These are phyloP conservation scores for Cyclotella sp. DNA, from an alignment of 108 stramenopile genomes.

Conservation along the genomic window DNA sequence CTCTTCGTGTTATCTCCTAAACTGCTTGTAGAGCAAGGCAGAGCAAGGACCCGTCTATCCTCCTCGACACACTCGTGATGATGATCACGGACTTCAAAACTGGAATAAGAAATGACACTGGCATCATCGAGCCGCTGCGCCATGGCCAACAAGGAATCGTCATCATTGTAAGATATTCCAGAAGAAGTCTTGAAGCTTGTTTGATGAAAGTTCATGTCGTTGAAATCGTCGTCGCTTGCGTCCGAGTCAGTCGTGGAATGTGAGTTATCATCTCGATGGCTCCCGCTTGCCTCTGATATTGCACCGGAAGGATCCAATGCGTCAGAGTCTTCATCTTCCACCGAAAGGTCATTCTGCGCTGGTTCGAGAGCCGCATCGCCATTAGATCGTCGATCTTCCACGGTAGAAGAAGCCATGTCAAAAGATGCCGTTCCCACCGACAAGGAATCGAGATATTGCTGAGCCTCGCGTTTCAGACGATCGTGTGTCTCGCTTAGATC, in stretches of 20 bases:
- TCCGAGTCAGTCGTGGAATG: neutral
- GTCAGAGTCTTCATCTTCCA: neutral
- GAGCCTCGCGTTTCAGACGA: constrained; percentile 14
- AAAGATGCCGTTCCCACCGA: neutral
- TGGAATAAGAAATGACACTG: constrained; percentile 22
- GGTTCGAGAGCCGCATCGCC: neutral
- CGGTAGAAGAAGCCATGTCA: neutral
- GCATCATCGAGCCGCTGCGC: constrained; percentile 45
- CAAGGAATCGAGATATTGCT: constrained; percentile 1
- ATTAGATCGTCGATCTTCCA: neutral
- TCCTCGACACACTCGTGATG: constrained; percentile 6
- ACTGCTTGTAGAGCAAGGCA: neutral
- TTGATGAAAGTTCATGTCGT: constrained; percentile 5
- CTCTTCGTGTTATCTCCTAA: neutral
- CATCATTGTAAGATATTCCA: neutral
- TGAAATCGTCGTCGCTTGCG: neutral
- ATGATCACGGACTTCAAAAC: constrained; percentile 13
- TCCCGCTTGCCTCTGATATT: neutral
- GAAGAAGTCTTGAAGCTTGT: neutral
- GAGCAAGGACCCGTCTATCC: neutral
- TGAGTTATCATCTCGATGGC: neutral
- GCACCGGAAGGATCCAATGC: neutral
- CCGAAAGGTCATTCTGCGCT: neutral
- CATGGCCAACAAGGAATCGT: constrained; percentile 45
- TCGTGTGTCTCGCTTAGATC: constrained; percentile 12